Conservation (phyloP, 805 yeast species). For the Kodamaea sagamina region DNA sequence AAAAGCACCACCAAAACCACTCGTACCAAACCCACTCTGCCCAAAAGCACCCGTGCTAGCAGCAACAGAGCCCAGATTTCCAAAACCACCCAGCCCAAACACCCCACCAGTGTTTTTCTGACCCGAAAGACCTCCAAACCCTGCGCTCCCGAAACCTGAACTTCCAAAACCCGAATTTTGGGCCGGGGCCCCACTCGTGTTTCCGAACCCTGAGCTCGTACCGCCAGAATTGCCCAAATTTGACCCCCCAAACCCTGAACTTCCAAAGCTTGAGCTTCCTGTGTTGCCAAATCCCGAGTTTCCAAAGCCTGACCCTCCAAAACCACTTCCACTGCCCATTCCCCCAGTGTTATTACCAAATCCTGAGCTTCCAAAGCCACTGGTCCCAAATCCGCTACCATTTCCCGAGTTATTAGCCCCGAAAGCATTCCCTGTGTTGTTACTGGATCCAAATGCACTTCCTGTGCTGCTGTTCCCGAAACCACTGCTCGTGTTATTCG, state of each 20-base stretch:
- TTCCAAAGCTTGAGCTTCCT: conserved; percentile 12
- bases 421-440: no score
- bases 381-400: conserved; percentile 6
- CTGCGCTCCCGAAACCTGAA: conserved; percentile 14
- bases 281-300: conserved; percentile 18
- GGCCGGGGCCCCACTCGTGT: conserved; percentile 6
- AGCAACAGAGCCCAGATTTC: conserved; percentile 2
- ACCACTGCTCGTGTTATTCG: no score
- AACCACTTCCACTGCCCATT: conserved; percentile 7
- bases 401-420: no score
- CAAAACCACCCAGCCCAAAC: conserved; percentile 18
- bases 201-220: conserved; percentile 16
- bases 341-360: neutral
- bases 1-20: neutral
- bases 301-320: conserved; percentile 24
- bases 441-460: no score
- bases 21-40: neutral
- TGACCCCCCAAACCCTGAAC: conserved; percentile 24
- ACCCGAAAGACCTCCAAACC: conserved; percentile 8
- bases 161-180: conserved; percentile 13
- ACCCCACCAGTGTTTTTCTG: conserved; percentile 12
- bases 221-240: conserved; percentile 17
- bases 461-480: no score
- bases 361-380: conserved; percentile 8
- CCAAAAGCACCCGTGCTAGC: conserved; percentile 6